Conservation (phyloP, 208 protist species). For the Leptomonas pyrrhocoris region DNA sequence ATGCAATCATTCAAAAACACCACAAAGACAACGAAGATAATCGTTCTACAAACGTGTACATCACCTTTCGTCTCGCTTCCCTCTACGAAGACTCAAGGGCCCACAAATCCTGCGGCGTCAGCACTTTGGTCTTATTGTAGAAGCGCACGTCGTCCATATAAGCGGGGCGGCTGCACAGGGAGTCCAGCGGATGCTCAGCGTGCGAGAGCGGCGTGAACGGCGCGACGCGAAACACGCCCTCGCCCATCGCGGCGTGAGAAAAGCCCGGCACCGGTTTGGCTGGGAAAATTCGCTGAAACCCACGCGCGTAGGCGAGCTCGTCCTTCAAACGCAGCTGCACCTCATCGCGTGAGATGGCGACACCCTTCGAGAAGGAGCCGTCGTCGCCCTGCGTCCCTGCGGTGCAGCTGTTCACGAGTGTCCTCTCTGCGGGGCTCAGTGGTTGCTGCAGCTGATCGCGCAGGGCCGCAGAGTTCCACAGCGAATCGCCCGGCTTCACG, state of each 20-base stretch:
- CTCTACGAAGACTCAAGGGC: slow-evolving; percentile 1
- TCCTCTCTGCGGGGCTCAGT: not conserved
- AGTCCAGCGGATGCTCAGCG: slow-evolving; percentile 16
- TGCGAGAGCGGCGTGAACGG: slow-evolving; percentile 11
- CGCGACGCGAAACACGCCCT: not conserved
- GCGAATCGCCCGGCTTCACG: slow-evolving; percentile 10
- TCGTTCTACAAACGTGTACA: too few relatives aligned
- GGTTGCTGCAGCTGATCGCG: slow-evolving; percentile 8
- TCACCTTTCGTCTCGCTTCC: too few relatives aligned
- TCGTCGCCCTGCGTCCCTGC: not conserved
- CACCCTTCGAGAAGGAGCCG: too few relatives aligned
- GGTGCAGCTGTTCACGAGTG: slow-evolving; percentile 7
- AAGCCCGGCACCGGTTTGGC: slow-evolving; percentile 13
- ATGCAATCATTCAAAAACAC: too few relatives aligned
- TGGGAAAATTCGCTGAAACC: slow-evolving; percentile 87
- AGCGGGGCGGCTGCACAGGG: not conserved
- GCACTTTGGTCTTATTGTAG: slow-evolving; percentile 4
- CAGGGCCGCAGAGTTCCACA: slow-evolving; percentile 17
- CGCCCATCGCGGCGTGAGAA: not conserved
- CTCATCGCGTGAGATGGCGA: slow-evolving; percentile 34
- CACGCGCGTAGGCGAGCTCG: slow-evolving; percentile 65
- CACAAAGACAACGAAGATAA: too few relatives aligned
- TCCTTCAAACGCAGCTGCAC: slow-evolving; percentile 59
- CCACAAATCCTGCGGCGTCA: slow-evolving; percentile 23
- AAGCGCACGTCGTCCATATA: slow-evolving; percentile 25